These are phyloP conservation scores for Colletotrichum sojae DNA, from an alignment of 2,329 filamentous ascomycete species.

Conservation along the genomic window DNA sequence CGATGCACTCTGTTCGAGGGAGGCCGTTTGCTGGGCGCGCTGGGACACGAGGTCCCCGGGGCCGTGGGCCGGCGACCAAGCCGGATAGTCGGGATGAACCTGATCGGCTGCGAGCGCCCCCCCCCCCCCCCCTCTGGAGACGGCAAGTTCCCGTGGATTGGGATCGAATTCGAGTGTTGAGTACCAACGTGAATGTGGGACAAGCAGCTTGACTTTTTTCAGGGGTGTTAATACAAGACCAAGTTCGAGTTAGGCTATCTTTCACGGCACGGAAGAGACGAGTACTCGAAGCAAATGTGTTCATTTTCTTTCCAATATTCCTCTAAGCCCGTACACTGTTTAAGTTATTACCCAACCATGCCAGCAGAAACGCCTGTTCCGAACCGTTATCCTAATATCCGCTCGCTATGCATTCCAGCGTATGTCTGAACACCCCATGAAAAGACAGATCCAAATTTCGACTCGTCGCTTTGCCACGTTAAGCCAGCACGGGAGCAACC, in stretches of 20 bases:
- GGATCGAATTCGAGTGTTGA: no score
- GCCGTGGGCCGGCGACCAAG: not conserved
- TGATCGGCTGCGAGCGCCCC: no score
- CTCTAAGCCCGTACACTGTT: no score
- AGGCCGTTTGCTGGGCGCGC: not conserved
- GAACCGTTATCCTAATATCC: not conserved
- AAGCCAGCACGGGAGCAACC: conserved; percentile 30
- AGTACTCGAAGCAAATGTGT: no score
- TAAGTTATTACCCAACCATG: not conserved
- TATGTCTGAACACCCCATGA: conserved; percentile 1
- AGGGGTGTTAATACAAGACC: no score
- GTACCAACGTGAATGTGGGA: no score
- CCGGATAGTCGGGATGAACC: not conserved
- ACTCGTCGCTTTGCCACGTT: not conserved
- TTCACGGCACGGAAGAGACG: no score
- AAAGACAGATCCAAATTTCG: not conserved
- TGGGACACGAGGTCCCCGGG: not conserved
- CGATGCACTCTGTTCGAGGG: conserved; percentile 7
- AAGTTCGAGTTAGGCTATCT: no score
- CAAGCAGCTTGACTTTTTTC: no score
- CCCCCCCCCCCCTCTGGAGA: not conserved
- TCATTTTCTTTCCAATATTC: not conserved
- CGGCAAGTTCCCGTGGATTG: no score
- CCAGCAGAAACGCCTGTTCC: conserved; percentile 1
- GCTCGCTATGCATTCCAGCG: conserved; percentile 36